phyloP scores from a whole-genome alignment of 768 basidiomycete genomes.

The Suillus subalutaceus region DNA sequence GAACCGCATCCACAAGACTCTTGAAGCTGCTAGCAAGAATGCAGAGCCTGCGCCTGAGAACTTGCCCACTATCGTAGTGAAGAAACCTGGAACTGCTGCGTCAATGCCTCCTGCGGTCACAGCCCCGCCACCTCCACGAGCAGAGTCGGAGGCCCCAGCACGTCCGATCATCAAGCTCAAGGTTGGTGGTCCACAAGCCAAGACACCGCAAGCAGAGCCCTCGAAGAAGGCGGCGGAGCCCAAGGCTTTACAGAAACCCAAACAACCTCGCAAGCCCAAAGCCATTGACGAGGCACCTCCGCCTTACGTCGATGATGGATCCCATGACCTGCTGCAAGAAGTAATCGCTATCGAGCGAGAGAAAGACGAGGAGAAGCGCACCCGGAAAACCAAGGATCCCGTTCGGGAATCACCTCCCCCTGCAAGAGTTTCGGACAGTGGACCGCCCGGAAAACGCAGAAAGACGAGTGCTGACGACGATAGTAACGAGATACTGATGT shows the following conservation, averaged over 20 bases:
- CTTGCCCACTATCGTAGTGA: constrained; percentile 29
- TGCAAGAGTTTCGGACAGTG: constrained; percentile 40
- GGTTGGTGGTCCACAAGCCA: constrained; percentile 46
- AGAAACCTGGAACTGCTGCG: constrained; percentile 17
- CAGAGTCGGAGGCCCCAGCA: constrained; percentile 42
- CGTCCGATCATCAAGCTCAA: constrained; percentile 72
- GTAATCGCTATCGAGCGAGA: constrained; percentile 79
- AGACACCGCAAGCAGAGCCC: constrained; percentile 36
- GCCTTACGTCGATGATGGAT: constrained; percentile 79
- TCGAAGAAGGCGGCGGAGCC: constrained; percentile 34
- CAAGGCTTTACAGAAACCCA: constrained; percentile 40
- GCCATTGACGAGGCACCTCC: constrained; percentile 54
- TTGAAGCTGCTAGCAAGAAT: constrained; percentile 65
- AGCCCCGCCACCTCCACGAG: constrained; percentile 31
- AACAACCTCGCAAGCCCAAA: constrained; percentile 47
- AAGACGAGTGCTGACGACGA: constrained; percentile 51
- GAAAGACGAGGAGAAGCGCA: constrained; percentile 56
- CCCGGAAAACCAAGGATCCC: constrained; percentile 44
- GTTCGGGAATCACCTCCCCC: constrained; percentile 39
- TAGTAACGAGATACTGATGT: constrained; percentile 59
- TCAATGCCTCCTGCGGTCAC: constrained; percentile 6
- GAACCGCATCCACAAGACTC: constrained; percentile 82
- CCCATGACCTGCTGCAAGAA: constrained; percentile 78
- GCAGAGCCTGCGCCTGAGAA: constrained; percentile 24
- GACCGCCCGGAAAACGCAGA: constrained; percentile 58